Conservation (phyloP, 768 basidiomycete species). For the Hortiboletus campestris region DNA sequence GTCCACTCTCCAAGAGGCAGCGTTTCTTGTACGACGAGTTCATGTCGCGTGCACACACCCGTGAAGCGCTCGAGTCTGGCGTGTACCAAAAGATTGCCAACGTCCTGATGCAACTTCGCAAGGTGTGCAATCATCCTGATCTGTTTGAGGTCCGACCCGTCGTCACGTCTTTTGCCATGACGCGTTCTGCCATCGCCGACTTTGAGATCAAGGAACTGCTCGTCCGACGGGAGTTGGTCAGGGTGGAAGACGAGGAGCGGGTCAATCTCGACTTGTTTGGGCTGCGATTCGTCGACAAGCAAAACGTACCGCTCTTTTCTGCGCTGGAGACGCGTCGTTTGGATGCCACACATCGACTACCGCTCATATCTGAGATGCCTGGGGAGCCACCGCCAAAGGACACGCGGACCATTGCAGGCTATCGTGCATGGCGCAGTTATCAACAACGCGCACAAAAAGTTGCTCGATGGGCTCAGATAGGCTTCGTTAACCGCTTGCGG, state of each 20-base stretch:
- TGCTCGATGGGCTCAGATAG: slow-evolving; percentile 66
- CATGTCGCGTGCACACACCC: slow-evolving; percentile 85
- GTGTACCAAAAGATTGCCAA: slow-evolving; percentile 89
- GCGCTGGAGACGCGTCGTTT: slow-evolving; percentile 54
- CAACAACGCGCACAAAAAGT: slow-evolving; percentile 49
- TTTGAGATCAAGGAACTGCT: slow-evolving; percentile 88
- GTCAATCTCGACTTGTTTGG: slow-evolving; percentile 65
- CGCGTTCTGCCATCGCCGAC: slow-evolving; percentile 71
- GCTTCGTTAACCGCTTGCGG: slow-evolving; percentile 71
- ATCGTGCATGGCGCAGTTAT: slow-evolving; percentile 49
- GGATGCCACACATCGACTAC: slow-evolving; percentile 57
- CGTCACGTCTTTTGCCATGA: slow-evolving; percentile 73
- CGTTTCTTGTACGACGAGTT: slow-evolving; percentile 97
- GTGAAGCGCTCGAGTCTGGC: slow-evolving; percentile 78
- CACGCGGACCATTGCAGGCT: slow-evolving; percentile 72
- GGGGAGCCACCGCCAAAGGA: slow-evolving; percentile 73
- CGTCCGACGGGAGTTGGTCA: slow-evolving; percentile 69
- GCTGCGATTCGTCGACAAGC: slow-evolving; percentile 56
- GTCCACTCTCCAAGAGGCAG: slow-evolving; percentile 86
- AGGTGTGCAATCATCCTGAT: slow-evolving; percentile 94
- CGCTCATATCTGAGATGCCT: slow-evolving; percentile 50
- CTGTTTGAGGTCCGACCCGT: slow-evolving; percentile 87
- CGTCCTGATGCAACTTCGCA: slow-evolving; percentile 96
- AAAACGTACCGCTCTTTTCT: slow-evolving; percentile 52
- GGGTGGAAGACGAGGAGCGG: slow-evolving; percentile 48